phyloP scores from a whole-genome alignment of 2,329 filamentous ascomycete species.

The Dactylellina cionopaga region DNA sequence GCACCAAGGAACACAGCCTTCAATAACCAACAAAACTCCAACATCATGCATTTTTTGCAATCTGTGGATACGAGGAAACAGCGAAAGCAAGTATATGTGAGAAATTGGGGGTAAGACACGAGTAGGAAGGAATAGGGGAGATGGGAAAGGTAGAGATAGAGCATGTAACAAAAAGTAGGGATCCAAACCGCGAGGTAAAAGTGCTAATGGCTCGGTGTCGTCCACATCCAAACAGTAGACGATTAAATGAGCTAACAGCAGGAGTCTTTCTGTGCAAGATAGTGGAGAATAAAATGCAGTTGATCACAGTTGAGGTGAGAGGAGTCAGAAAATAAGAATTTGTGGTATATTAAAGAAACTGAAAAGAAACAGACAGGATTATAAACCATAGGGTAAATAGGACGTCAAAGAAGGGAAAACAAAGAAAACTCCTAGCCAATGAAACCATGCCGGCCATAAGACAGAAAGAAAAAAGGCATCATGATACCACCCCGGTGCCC shows the following conservation, averaged over 20 bases:
- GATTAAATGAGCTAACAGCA: neutral
- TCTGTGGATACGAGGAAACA: too few species aligned
- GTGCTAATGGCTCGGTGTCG: neutral
- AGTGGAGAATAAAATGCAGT: slow-evolving; percentile 24
- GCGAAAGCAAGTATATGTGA: too few species aligned
- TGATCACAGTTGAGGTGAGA: slow-evolving; percentile 15
- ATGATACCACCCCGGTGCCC: slow-evolving; percentile 29
- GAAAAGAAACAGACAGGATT: slow-evolving; percentile 8
- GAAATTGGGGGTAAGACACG: too few species aligned
- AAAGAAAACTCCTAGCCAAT: slow-evolving; percentile 26
- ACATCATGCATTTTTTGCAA: too few species aligned
- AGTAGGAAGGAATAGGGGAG: neutral
- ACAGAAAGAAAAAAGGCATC: slow-evolving; percentile 14
- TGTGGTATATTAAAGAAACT: slow-evolving; percentile 13
- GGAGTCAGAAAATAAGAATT: neutral
- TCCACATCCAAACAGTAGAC: neutral
- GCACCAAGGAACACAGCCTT: too few species aligned
- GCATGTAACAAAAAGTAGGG: slow-evolving; percentile 8
- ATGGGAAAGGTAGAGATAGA: slow-evolving; percentile 15
- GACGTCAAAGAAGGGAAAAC: neutral
- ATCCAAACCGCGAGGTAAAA: slow-evolving; percentile 30
- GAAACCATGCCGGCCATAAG: slow-evolving; percentile 4
- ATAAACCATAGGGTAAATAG: neutral
- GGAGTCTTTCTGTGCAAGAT: slow-evolving; percentile 39
- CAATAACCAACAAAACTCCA: too few species aligned